A percentile compares a stretch with the other conserved stretches of the same genome.
phyloP scores from a whole-genome alignment of 805 yeast species.

The Ogataea chonburiensis region DNA sequence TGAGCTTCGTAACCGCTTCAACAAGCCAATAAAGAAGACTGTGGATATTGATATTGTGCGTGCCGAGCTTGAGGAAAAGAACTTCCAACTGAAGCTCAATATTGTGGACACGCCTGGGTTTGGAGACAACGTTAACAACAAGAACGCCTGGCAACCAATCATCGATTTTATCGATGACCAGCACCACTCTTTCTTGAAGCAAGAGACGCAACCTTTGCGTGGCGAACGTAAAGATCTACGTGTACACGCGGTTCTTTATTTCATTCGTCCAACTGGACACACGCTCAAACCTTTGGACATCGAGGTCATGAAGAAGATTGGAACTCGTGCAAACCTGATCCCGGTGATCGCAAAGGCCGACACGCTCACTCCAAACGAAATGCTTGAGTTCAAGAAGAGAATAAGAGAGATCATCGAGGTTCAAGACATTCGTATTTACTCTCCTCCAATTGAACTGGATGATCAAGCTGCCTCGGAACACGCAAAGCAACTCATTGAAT shows the following conservation, averaged over 20 bases:
- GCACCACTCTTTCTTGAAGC: slow-evolving; percentile 84
- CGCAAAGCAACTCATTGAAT: slow-evolving; percentile 73
- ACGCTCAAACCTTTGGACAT: slow-evolving; percentile 84
- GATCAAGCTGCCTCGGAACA: slow-evolving; percentile 78
- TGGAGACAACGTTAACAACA: slow-evolving; percentile 86
- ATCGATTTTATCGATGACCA: slow-evolving; percentile 90
- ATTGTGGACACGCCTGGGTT: slow-evolving; percentile 92
- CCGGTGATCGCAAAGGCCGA: slow-evolving; percentile 91
- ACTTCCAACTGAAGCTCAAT: slow-evolving; percentile 72
- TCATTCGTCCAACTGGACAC: slow-evolving; percentile 89
- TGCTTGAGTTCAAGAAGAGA: slow-evolving; percentile 66
- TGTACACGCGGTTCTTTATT: slow-evolving; percentile 88
- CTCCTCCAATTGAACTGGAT: slow-evolving; percentile 77
- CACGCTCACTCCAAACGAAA: slow-evolving; percentile 70
- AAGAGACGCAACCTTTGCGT: slow-evolving; percentile 89
- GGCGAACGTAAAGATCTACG: slow-evolving; percentile 67
- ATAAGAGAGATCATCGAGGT: slow-evolving; percentile 81
- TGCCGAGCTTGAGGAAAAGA: slow-evolving; percentile 82
- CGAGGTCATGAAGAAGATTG: slow-evolving; percentile 80
- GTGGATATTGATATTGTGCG: slow-evolving; percentile 76
- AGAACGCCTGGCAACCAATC: slow-evolving; percentile 82
- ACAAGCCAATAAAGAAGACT: slow-evolving; percentile 62
- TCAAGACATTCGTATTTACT: slow-evolving; percentile 78
- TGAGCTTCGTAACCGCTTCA: slow-evolving; percentile 53
- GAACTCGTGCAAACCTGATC: slow-evolving; percentile 78